Evolutionary conservation across 768 basidiomycete species (phyloP).

Genomic region (Termitomyces sp.): DNA sequence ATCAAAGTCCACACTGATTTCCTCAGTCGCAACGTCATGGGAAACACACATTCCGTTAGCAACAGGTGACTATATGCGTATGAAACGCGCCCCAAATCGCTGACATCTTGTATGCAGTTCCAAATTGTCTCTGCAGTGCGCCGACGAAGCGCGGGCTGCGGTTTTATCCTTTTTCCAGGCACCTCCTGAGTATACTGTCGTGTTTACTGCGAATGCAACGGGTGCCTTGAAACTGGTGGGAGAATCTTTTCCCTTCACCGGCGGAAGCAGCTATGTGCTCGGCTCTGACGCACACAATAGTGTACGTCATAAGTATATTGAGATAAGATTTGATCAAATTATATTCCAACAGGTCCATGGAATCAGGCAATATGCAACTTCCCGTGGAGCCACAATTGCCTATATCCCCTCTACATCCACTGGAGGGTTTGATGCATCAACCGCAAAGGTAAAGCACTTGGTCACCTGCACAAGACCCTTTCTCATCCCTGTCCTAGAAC

Average conservation of each 20-base stretch:
- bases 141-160: conserved; percentile 62
- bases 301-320: conserved; percentile 28
- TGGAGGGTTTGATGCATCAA: conserved; percentile 57
- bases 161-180: conserved; percentile 77
- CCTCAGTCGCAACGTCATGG: conserved; percentile 59
- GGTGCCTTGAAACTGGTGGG: conserved; percentile 79
- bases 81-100: neutral
- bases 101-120: conserved; percentile 41
- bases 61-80: conserved; percentile 56
- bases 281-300: conserved; percentile 81
- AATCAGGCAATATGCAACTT: conserved; percentile 63
- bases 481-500: conserved; percentile 33
- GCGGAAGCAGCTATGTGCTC: conserved; percentile 57
- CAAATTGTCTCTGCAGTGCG: conserved; percentile 58
- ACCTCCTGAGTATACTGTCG: conserved; percentile 68
- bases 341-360: conserved; percentile 54
- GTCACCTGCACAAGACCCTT: conserved; percentile 14
- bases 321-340: neutral
- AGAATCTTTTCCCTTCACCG: conserved; percentile 68
- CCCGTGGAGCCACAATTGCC: conserved; percentile 47
- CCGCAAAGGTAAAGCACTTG: conserved; percentile 47
- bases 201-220: conserved; percentile 79
- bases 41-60: conserved; percentile 82
- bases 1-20: conserved; percentile 67
- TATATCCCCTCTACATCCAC: conserved; percentile 61